Evolutionary conservation across 331 rosid species (phyloP).

Genomic region (Phaseolus coccineus): DNA sequence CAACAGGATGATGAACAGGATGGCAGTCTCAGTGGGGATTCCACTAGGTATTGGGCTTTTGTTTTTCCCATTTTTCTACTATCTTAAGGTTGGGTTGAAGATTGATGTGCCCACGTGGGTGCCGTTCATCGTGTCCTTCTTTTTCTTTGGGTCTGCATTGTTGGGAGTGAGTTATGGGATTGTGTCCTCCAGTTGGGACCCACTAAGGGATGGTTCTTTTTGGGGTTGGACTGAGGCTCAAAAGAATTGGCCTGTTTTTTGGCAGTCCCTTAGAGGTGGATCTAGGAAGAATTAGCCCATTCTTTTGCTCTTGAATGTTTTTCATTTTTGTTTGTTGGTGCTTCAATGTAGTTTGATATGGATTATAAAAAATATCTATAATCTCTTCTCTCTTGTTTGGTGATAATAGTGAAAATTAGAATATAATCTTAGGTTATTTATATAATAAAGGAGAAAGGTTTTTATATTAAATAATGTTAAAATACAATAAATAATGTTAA

Average conservation of each 20-base stretch:
- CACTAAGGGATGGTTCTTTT: slow-evolving; percentile 78
- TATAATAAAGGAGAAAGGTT: not conserved
- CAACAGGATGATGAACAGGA: slow-evolving; percentile 84
- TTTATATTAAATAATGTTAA: not conserved
- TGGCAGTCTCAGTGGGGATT: slow-evolving; percentile 80
- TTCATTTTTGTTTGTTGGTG: not conserved
- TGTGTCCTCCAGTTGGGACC: slow-evolving; percentile 98
- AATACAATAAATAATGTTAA: not conserved
- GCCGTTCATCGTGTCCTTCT: slow-evolving; percentile 83
- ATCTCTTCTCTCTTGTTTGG: not conserved
- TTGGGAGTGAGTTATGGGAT: slow-evolving; percentile 93
- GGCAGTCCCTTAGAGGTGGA: slow-evolving; percentile 69
- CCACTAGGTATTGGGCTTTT: slow-evolving; percentile 74
- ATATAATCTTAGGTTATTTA: not conserved
- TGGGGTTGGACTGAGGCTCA: slow-evolving; percentile 88
- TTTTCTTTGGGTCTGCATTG: slow-evolving; percentile 91
- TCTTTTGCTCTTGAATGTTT: not conserved
- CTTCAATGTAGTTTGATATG: not conserved
- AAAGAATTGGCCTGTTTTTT: slow-evolving; percentile 89
- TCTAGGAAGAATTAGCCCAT: slow-evolving; percentile 51
- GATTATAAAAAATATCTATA: not conserved
- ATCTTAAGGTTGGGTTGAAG: slow-evolving; percentile 78
- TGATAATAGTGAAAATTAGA: not conserved
- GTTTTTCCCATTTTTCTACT: slow-evolving; percentile 88
- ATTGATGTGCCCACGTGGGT: slow-evolving; percentile 95